Evolutionary conservation across 768 basidiomycete genomes (phyloP).

Genomic region (Boletus coccyginus): DNA sequence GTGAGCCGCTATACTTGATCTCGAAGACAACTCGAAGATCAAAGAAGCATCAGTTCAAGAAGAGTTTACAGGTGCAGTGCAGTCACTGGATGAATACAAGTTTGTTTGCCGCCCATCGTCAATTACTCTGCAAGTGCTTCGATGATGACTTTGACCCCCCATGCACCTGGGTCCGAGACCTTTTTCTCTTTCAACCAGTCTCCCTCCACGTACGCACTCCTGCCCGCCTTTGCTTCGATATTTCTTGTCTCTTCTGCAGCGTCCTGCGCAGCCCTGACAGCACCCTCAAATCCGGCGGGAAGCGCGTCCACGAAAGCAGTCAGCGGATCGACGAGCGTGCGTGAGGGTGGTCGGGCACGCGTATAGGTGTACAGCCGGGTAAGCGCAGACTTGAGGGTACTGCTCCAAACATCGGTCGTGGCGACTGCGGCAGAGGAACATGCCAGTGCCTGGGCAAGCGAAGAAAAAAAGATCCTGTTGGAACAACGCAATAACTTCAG

Average conservation of each 20-base stretch:
- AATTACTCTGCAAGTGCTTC: slow-evolving; percentile 42
- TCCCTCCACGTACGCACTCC: slow-evolving; percentile 84
- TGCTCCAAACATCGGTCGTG: slow-evolving; percentile 56
- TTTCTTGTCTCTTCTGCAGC: slow-evolving; percentile 76
- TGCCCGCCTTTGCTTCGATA: slow-evolving; percentile 79
- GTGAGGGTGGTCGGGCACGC: slow-evolving; percentile 82
- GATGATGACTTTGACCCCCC: slow-evolving; percentile 79
- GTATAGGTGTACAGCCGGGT: slow-evolving; percentile 77
- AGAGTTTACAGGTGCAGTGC: neutral
- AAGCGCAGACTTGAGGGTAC: slow-evolving; percentile 57
- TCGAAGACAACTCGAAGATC: neutral
- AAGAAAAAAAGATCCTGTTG: slow-evolving; percentile 85
- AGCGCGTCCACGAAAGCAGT: slow-evolving; percentile 60
- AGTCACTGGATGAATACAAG: neutral
- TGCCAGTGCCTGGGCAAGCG: slow-evolving; percentile 71
- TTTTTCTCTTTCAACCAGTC: slow-evolving; percentile 57
- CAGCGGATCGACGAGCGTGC: slow-evolving; percentile 92
- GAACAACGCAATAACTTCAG: neutral
- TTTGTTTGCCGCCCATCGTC: neutral
- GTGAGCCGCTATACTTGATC: neutral
- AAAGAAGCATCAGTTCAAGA: neutral
- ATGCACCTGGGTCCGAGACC: slow-evolving; percentile 86
- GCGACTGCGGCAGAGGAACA: slow-evolving; percentile 26
- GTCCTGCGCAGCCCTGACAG: slow-evolving; percentile 56
- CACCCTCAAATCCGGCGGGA: slow-evolving; percentile 40